Conservation (phyloP, 1,139 yeast species). For the Suhomyces kunorum region DNA sequence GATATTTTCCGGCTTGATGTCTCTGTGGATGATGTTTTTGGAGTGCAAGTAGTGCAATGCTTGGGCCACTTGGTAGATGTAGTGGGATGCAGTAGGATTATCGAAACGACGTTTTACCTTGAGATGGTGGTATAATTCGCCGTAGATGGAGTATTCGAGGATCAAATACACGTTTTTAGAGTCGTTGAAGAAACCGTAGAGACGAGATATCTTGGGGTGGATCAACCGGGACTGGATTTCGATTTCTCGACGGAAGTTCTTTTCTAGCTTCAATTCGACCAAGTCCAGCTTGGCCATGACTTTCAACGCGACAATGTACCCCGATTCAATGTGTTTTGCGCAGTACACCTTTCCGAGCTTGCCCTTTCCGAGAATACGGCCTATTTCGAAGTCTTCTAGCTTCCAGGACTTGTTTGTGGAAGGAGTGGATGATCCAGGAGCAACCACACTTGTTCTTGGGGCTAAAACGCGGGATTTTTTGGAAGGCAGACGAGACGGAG, state of each 20-base stretch:
- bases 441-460: neutral
- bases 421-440: conserved; percentile 1
- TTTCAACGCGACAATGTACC: conserved; percentile 85
- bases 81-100: conserved; percentile 73
- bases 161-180: conserved; percentile 75
- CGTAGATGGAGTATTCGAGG: conserved; percentile 81
- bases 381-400: conserved; percentile 78
- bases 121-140: conserved; percentile 79
- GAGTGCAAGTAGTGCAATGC: conserved; percentile 77
- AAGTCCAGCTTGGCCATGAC: conserved; percentile 86
- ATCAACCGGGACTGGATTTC: conserved; percentile 80
- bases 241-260: conserved; percentile 85
- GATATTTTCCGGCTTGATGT: conserved; percentile 89
- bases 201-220: conserved; percentile 76
- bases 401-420: conserved; percentile 15
- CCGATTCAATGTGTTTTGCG: conserved; percentile 72
- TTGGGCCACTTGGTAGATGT: conserved; percentile 78
- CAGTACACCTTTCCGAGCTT: conserved; percentile 92
- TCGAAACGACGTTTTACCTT: conserved; percentile 66
- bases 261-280: conserved; percentile 74
- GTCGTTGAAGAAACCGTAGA: conserved; percentile 87
- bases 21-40: conserved; percentile 84
- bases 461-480: neutral
- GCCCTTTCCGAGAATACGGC: conserved; percentile 88
- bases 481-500: conserved; percentile 12